These are phyloP conservation scores for Plasmodium ovale DNA, from an alignment of 169 alveolate species.

Conservation along the genomic window DNA sequence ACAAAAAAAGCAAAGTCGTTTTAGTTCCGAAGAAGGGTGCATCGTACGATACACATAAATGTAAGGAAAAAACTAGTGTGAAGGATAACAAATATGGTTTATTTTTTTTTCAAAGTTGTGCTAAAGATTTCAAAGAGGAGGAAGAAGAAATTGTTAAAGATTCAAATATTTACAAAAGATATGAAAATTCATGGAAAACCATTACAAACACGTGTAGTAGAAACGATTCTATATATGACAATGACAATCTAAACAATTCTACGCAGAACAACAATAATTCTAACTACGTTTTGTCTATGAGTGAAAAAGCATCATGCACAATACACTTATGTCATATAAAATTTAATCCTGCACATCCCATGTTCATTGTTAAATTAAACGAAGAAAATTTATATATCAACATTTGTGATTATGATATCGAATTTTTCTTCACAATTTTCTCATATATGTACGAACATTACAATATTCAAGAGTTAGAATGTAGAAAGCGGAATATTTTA, in stretches of 20 bases:
- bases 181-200: slow-evolving; percentile 23
- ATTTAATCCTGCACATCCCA: slow-evolving; percentile 62
- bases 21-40: background rate
- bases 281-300: slow-evolving; percentile 62
- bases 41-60: slow-evolving; percentile 5
- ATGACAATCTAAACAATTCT: background rate
- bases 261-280: slow-evolving; percentile 10
- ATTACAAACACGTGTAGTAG: background rate
- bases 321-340: slow-evolving; percentile 63
- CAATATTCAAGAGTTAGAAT: slow-evolving; percentile 10
- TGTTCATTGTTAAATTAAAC: slow-evolving; percentile 43
- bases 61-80: background rate
- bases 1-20: slow-evolving; percentile 1
- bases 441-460: slow-evolving; percentile 59
- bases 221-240: background rate
- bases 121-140: slow-evolving; percentile 1
- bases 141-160: slow-evolving; percentile 5
- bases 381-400: slow-evolving; percentile 53
- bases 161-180: slow-evolving; percentile 2
- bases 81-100: background rate
- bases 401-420: slow-evolving; percentile 75
- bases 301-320: slow-evolving; percentile 52
- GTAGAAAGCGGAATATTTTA: slow-evolving; percentile 39
- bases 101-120: slow-evolving; percentile 25
- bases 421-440: slow-evolving; percentile 51